Evolutionary conservation across 345 rosid species (phyloP).

Genomic region (Eucalyptus decipiens): DNA sequence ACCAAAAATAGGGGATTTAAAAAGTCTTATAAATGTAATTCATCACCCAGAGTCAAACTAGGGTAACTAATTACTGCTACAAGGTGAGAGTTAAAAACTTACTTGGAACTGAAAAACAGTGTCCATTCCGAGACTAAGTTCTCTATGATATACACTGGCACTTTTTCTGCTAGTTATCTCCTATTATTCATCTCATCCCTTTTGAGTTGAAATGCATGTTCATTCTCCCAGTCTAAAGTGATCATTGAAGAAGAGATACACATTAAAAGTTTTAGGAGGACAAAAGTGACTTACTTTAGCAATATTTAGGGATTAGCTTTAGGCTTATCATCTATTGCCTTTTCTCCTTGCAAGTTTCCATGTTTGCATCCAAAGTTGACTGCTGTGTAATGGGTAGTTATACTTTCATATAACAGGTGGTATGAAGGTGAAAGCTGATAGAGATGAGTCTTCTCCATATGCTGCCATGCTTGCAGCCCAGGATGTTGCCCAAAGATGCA

Average conservation of each 20-base stretch:
- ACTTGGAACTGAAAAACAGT: neutral
- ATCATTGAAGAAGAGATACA: neutral
- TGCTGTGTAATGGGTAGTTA: neutral
- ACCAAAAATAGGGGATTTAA: neutral
- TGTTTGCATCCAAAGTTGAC: neutral
- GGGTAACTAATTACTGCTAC: neutral
- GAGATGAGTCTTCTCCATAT: constrained; percentile 86
- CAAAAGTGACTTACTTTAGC: neutral
- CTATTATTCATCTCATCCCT: neutral
- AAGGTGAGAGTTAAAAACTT: neutral
- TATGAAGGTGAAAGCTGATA: constrained; percentile 92
- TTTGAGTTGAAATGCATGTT: neutral
- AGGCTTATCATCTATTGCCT: neutral
- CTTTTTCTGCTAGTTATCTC: neutral
- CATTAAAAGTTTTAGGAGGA: neutral
- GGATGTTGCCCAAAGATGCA: constrained; percentile 76
- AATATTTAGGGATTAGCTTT: neutral
- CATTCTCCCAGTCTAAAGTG: neutral
- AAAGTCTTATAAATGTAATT: neutral
- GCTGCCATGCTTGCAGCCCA: constrained; percentile 97
- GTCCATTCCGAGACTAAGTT: neutral
- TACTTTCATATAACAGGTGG: neutral
- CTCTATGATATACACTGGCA: neutral
- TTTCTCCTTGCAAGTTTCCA: neutral
- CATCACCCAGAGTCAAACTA: neutral